Evolutionary conservation across 2,329 filamentous ascomycete genomes (phyloP).

Genomic region (Phialophora macrospora): DNA sequence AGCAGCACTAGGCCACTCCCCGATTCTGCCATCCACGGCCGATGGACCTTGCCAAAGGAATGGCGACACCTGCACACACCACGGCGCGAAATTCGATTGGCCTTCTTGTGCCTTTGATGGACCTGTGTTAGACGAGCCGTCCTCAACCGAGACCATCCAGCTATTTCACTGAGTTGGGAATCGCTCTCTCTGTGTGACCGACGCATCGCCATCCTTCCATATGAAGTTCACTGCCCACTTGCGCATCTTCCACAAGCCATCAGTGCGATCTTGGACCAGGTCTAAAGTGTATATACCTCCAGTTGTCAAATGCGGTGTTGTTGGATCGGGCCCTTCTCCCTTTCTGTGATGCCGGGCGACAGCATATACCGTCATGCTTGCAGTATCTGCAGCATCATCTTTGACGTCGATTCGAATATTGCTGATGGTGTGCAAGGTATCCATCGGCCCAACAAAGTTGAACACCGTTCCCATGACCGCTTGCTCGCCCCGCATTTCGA

Average conservation of each 20-base stretch:
- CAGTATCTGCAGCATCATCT: constrained; percentile 23
- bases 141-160: neutral
- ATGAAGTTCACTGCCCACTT: constrained; percentile 12
- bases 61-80: neutral
- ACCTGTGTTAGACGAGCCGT: neutral
- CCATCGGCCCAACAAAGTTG: constrained; percentile 31
- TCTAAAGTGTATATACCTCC: constrained; percentile 11
- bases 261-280: constrained; percentile 8
- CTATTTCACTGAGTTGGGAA: neutral
- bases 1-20: neutral
- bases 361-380: constrained; percentile 31
- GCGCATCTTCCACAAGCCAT: constrained; percentile 18
- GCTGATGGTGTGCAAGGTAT: constrained; percentile 41
- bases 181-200: neutral
- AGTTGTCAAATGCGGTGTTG: constrained; percentile 1
- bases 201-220: neutral
- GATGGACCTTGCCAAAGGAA: neutral
- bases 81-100: neutral
- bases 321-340: constrained; percentile 11
- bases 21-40: neutral
- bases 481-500: constrained; percentile 39
- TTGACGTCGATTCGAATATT: constrained; percentile 38
- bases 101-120: neutral
- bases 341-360: constrained; percentile 35
- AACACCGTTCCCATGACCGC: constrained; percentile 33